Evolutionary conservation across 1,284 basidiomycete species (phyloP).

Genomic region (Rhodotorula mucilaginosa): DNA sequence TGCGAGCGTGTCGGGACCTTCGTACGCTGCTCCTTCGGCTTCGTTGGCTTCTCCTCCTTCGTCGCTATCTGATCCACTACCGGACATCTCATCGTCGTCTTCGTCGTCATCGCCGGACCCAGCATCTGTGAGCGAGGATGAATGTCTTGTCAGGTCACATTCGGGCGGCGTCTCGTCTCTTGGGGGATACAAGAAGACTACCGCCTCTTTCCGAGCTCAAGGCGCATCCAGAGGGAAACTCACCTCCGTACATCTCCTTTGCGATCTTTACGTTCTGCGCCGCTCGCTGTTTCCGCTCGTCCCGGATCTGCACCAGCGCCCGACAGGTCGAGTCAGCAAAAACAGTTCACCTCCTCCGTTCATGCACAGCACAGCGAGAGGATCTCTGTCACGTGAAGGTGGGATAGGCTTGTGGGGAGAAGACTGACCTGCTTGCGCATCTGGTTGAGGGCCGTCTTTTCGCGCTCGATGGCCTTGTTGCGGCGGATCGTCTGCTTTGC

Average conservation of each 20-base stretch:
- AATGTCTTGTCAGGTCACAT: too few relatives aligned
- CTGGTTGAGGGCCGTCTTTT: slow-evolving; percentile 39
- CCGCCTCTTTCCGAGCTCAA: too few relatives aligned
- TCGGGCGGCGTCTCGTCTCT: too few relatives aligned
- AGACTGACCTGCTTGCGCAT: slow-evolving; percentile 31
- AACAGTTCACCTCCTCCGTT: background rate
- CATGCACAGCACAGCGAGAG: background rate
- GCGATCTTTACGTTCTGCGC: slow-evolving; percentile 41
- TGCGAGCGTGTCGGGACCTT: slow-evolving; percentile 28
- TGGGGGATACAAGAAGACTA: too few relatives aligned
- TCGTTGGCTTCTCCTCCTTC: background rate
- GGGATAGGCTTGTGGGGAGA: background rate
- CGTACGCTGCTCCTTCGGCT: slow-evolving; percentile 16
- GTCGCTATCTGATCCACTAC: slow-evolving; percentile 4
- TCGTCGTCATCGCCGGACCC: slow-evolving; percentile 17
- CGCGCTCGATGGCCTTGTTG: slow-evolving; percentile 37
- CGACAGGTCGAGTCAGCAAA: too few relatives aligned
- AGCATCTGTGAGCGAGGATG: background rate
- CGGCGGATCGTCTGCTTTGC: slow-evolving; percentile 60
- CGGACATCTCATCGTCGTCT: slow-evolving; percentile 3
- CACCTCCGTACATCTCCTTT: slow-evolving; percentile 41
- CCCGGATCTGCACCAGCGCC: slow-evolving; percentile 32
- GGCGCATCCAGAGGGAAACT: background rate
- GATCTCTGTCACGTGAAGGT: background rate
- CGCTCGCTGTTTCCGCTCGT: slow-evolving; percentile 40